Evolutionary conservation across 805 yeast genomes (phyloP), one percentile per base, ranked within the genome.

Genomic region (Candida boleticola): DNA sequence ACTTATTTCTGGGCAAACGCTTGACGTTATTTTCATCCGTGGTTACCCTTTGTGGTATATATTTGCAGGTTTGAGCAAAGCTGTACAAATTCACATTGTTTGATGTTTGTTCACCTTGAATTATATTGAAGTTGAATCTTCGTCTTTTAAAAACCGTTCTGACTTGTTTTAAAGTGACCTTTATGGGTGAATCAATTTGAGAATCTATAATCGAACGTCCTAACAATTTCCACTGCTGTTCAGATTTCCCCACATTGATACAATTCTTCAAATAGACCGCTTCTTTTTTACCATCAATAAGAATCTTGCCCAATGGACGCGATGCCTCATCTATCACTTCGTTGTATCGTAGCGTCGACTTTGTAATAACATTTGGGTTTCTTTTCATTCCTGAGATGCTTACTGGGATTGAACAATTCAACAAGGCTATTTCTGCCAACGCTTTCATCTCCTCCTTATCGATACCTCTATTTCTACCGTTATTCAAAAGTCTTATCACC

Each of bases 201-300:
- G 36, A 42, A 2, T 51, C 53, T 27, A 42, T 46, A 6, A 64
- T 48, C 11, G 67, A 62, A 27, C 70, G 42, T 3, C 68, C 70
- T 16, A 61, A 41, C 39, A 60, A 54, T 42, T 61, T 64, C 70
- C 70, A 64, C 37, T 62, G 68, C 16, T 51, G 56, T 34, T 53
- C 59, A 2, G 68, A 61, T 42, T 61, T 64, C 2, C 65, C 68
- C 2, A 52, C 54, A 11, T 51, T 21, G 1, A 62, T 39, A 13
- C 46, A 39, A 36, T 50, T 46, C 36, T 54, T 52, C 27, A 55
- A 55, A 46, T 48, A 64, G 1, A 63, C 51, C 1, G 48, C 41
- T 10, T 44, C 46, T 29, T 37, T 50, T 16, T 36, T 45, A 1
- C 42, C 42, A 4, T 37, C 45, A 1, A 61, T 36, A 3, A 30